phyloP scores from a whole-genome alignment of 208 protist genomes.

The Leishmania braziliensis region DNA sequence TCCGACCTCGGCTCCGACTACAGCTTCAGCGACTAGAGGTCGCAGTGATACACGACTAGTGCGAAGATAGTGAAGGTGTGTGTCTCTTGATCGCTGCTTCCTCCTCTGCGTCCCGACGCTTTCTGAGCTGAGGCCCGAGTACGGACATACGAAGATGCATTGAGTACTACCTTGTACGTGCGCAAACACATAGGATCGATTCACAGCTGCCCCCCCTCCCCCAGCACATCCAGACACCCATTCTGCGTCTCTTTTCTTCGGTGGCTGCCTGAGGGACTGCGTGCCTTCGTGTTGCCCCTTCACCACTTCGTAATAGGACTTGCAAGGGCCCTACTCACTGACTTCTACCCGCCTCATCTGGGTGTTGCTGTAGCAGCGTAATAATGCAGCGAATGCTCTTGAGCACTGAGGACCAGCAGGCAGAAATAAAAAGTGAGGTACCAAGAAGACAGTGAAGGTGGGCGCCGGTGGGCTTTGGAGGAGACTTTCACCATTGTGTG shows the following conservation, averaged over 20 bases:
- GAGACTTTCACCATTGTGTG: not conserved
- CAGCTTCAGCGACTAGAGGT: conserved; percentile 56
- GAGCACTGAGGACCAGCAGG: not conserved
- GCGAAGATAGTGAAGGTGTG: not conserved
- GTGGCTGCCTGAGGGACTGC: not conserved
- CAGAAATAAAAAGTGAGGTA: not conserved
- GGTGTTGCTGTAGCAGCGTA: not conserved
- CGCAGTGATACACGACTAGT: not conserved
- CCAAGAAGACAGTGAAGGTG: not conserved
- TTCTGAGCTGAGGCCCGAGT: not conserved
- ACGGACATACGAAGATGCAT: not conserved
- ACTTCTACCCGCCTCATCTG: not conserved
- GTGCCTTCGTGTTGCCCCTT: not conserved
- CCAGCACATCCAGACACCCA: not conserved
- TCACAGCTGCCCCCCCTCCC: not conserved
- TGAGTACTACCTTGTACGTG: not conserved
- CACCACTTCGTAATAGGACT: not conserved
- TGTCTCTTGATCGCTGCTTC: not conserved
- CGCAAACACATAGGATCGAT: not conserved
- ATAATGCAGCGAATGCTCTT: not conserved
- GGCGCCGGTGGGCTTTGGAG: not conserved
- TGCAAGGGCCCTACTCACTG: not conserved
- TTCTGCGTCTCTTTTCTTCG: conserved; percentile 18
- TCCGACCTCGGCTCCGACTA: conserved; percentile 40
- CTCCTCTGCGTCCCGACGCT: not conserved